Conservation (phyloP, 1,284 basidiomycete species). For the Jaminaea rosea region DNA sequence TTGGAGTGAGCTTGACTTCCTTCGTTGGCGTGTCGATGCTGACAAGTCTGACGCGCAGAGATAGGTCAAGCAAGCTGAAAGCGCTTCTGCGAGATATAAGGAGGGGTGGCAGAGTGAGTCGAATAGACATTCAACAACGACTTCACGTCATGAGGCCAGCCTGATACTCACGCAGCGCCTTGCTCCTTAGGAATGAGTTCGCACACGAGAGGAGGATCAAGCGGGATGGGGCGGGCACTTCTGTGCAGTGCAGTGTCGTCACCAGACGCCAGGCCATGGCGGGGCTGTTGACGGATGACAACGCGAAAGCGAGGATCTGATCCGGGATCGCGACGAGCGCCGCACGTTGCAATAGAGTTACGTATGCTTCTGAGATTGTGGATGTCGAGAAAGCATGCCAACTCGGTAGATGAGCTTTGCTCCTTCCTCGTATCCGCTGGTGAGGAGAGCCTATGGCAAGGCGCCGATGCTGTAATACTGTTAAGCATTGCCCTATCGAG, state of each 20-base stretch:
- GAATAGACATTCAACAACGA: not conserved
- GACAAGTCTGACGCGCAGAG: too few relatives aligned
- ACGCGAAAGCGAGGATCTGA: not conserved
- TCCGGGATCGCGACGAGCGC: too few relatives aligned
- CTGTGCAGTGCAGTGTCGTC: not conserved
- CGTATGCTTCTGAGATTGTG: too few relatives aligned
- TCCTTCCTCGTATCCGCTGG: not conserved
- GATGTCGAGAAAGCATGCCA: too few relatives aligned
- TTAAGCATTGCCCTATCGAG: too few relatives aligned
- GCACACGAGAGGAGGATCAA: conserved; percentile 9
- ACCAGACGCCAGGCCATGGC: not conserved
- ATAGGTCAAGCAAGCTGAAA: too few relatives aligned
- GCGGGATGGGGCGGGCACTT: conserved; percentile 1
- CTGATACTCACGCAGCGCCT: not conserved
- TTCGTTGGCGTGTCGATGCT: too few relatives aligned
- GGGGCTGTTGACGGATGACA: not conserved
- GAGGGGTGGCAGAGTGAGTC: not conserved
- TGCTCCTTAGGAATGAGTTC: conserved; percentile 1
- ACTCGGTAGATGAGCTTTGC: too few relatives aligned
- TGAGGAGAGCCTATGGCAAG: not conserved
- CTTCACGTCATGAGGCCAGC: not conserved
- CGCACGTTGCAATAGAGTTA: too few relatives aligned
- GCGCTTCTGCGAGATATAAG: too few relatives aligned
- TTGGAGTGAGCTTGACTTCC: not conserved
- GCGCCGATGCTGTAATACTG: too few relatives aligned